These are phyloP conservation scores for Hibiscus trionum DNA, from an alignment of 345 rosid species.

Conservation along the genomic window DNA sequence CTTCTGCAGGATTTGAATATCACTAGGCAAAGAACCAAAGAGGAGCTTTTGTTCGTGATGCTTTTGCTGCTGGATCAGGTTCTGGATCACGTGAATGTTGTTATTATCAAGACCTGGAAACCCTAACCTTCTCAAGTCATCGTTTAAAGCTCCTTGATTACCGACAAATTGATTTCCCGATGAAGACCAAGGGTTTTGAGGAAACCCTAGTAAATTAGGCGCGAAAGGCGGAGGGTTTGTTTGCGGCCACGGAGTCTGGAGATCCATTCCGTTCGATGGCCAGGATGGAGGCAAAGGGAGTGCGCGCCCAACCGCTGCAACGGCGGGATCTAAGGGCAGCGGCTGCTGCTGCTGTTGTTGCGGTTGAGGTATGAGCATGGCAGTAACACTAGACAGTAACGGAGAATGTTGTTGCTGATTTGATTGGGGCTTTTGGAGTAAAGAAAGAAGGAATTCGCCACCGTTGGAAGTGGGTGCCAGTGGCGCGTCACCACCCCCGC, in stretches of 20 bases:
- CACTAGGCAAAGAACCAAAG: conserved; percentile 55
- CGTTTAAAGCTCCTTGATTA: conserved; percentile 24
- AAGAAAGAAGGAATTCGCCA: conserved; percentile 74
- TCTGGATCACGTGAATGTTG: conserved; percentile 19
- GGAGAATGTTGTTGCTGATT: conserved; percentile 20
- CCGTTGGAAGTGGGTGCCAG: conserved; percentile 40
- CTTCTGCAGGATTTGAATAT: conserved; percentile 27
- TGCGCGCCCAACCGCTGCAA: conserved; percentile 71
- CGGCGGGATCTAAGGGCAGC: conserved; percentile 61
- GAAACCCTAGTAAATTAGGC: conserved; percentile 45
- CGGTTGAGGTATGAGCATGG: conserved; percentile 7
- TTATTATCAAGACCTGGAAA: conserved; percentile 19
- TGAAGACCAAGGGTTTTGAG: conserved; percentile 29
- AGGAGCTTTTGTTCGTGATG: conserved; percentile 27
- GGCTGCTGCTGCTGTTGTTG: background rate
- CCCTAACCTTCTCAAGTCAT: conserved; percentile 32
- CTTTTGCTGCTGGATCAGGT: conserved; percentile 23
- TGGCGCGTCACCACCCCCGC: conserved; percentile 51
- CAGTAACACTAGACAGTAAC: conserved; percentile 3
- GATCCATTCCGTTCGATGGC: conserved; percentile 39
- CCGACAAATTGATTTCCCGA: conserved; percentile 25
- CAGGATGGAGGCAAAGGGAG: conserved; percentile 25
- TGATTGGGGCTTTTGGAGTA: conserved; percentile 49
- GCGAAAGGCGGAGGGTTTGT: conserved; percentile 28
- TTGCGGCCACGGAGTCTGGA: conserved; percentile 19